A percentile compares a stretch with the other conserved stretches of the same genome.
Conservation (phyloP, 148 eudicot species). For the Agrostemma githago region DNA sequence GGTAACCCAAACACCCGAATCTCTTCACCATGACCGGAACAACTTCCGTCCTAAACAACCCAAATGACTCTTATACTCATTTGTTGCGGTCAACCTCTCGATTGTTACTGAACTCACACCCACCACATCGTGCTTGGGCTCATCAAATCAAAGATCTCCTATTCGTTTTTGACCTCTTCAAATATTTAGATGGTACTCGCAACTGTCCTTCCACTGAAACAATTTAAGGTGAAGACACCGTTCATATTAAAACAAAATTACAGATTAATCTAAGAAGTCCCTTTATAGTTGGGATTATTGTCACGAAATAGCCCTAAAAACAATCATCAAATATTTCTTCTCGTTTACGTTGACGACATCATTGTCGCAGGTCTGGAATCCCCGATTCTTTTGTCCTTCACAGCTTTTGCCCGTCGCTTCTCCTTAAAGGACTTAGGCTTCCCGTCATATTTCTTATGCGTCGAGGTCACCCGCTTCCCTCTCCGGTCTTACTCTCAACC, state of each 20-base stretch:
- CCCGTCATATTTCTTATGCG: slow-evolving; percentile 3
- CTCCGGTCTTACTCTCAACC: not conserved
- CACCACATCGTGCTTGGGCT: no score
- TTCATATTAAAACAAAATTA: not conserved
- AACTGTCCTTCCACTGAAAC: not conserved
- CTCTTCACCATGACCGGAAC: no score
- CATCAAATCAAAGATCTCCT: no score
- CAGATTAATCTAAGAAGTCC: no score
- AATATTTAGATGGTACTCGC: not conserved
- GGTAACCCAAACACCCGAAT: no score
- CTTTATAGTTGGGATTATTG: no score
- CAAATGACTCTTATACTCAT: no score
- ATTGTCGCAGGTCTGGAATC: not conserved
- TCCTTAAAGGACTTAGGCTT: not conserved
- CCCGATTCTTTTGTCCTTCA: not conserved
- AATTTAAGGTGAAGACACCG: no score
- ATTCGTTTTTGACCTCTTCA: no score
- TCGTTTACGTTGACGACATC: slow-evolving; percentile 1
- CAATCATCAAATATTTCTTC: not conserved
- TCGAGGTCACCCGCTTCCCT: not conserved
- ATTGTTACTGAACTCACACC: no score
- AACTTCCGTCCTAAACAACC: no score
- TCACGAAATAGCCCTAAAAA: not conserved
- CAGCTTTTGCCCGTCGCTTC: not conserved
- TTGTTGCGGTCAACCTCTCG: no score